phyloP scores from a whole-genome alignment of 1,139 yeast genomes.

The Debaryomycetaceae sp. region DNA sequence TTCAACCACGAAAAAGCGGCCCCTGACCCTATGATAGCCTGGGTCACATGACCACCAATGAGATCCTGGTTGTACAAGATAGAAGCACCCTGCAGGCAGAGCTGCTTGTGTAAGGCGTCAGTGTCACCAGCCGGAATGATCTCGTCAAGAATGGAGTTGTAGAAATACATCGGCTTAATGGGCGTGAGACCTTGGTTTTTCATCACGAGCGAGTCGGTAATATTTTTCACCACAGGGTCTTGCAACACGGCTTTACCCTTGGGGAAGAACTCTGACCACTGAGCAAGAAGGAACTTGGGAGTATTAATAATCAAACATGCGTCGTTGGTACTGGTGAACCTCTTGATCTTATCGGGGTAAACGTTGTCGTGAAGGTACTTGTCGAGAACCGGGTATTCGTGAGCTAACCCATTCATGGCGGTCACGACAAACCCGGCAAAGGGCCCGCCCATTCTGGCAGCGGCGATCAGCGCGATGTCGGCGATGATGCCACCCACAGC shows the following conservation, averaged over 20 bases:
- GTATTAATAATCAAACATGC: constrained; percentile 3
- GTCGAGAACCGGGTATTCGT: constrained; percentile 11
- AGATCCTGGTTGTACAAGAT: constrained; percentile 8
- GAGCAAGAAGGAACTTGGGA: constrained; percentile 1
- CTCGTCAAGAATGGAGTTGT: constrained; percentile 5
- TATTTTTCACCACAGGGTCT: constrained; percentile 1
- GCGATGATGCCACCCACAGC: constrained; percentile 13
- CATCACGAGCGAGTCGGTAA: constrained; percentile 2
- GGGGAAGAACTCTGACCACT: constrained; percentile 5
- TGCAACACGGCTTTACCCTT: not conserved
- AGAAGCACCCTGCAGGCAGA: constrained; percentile 8
- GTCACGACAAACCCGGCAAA: constrained; percentile 22
- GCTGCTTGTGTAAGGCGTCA: constrained; percentile 7
- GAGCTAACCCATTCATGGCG: constrained; percentile 17
- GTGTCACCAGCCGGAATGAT: constrained; percentile 7
- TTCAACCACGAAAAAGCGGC: constrained; percentile 14
- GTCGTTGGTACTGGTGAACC: constrained; percentile 1
- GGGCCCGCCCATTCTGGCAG: constrained; percentile 16
- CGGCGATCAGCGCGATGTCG: constrained; percentile 19
- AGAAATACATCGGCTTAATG: constrained; percentile 4
- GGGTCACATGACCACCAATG: constrained; percentile 11
- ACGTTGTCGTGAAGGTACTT: constrained; percentile 3
- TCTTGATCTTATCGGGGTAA: constrained; percentile 8
- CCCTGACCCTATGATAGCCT: constrained; percentile 11
- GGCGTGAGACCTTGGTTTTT: constrained; percentile 1